Evolutionary conservation across 2,329 filamentous ascomycete species (phyloP).

Genomic region (Cladosporium halotolerans): DNA sequence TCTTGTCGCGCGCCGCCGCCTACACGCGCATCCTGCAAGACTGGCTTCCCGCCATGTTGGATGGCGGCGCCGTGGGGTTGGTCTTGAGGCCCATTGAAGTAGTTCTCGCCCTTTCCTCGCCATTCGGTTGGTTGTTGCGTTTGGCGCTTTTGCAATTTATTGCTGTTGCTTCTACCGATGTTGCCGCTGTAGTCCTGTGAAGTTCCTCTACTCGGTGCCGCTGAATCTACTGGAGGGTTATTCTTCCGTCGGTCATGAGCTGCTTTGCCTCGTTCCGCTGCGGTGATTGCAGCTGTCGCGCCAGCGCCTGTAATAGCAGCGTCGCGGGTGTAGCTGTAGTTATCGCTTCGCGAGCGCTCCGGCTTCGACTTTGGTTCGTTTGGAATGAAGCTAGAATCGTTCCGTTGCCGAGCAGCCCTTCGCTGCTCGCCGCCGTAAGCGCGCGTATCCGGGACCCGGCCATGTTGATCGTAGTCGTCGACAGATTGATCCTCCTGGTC

Average conservation of each 20-base stretch:
- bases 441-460: constrained; percentile 1
- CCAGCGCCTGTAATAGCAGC: constrained; percentile 29
- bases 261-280: constrained; percentile 26
- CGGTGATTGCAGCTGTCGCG: constrained; percentile 19
- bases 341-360: constrained; percentile 16
- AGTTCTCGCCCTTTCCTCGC: constrained; percentile 1
- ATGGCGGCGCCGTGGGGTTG: constrained; percentile 3
- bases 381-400: background rate
- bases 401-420: constrained; percentile 5
- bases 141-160: constrained; percentile 24
- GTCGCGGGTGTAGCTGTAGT: constrained; percentile 24
- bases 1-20: constrained; percentile 27
- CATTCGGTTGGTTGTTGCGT: constrained; percentile 1
- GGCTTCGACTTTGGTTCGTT: constrained; percentile 1
- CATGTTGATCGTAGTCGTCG: constrained; percentile 10
- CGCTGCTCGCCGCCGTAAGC: constrained; percentile 7
- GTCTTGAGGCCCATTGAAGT: constrained; percentile 5
- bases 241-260: constrained; percentile 27
- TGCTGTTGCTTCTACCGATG: constrained; percentile 33
- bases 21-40: constrained; percentile 34
- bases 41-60: background rate
- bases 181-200: constrained; percentile 17
- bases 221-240: constrained; percentile 13
- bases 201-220: constrained; percentile 18
- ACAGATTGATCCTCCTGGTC: constrained; percentile 1